Base-by-base conservation (phyloP, 345 rosid genomes). In the Dipteronia dyeriana region DNA sequence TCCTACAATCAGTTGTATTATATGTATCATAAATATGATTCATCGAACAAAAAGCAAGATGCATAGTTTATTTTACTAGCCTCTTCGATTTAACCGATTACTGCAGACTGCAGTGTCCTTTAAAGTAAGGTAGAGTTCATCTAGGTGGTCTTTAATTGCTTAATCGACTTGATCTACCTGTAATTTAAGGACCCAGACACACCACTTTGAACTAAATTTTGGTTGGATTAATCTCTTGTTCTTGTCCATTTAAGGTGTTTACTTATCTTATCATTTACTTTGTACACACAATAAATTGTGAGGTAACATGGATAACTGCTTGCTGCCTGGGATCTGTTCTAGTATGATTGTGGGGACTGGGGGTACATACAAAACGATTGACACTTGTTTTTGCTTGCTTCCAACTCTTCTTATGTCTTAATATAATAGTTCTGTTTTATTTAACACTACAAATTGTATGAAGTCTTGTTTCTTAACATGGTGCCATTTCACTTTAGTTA, bases 401-500 rank as follows among this genome's bases (percentile, higher is more conserved):
- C 73, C 45, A 16, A 19, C 5, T 26, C 11, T 23, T 34, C 34
- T 45, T 2, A 29, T 16, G 39, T 17, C 23, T 25, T 70, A 70
- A 14, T 7, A 26, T 26, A 70, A 70, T 70, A 3, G 16, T 38
- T 19, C 16, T 38, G 19, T 13, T 72, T n/a, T 62, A 45, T 25
- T 54, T 23, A 25, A 45, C 10, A 53, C 31, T 47, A 7, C 62
- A 16, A 45, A 43, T 34, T 66, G 26, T 59, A 56, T 51, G 63
- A 3, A 11, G 39, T 67, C 53, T 74, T 54, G 14, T 63, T 67
- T 72, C 67, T 77, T 25, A 76, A 57, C 66, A 38, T 71, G 57
- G 10, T 43, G 9, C 23, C 25, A 2, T 34, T 75, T 72, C 34
- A 54, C 19, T 22, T 59, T 72, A 89, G 95, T 79, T 88, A 87